phyloP scores from a whole-genome alignment of 495 filamentous ascomycete genomes.

The Penicillium silybi region DNA sequence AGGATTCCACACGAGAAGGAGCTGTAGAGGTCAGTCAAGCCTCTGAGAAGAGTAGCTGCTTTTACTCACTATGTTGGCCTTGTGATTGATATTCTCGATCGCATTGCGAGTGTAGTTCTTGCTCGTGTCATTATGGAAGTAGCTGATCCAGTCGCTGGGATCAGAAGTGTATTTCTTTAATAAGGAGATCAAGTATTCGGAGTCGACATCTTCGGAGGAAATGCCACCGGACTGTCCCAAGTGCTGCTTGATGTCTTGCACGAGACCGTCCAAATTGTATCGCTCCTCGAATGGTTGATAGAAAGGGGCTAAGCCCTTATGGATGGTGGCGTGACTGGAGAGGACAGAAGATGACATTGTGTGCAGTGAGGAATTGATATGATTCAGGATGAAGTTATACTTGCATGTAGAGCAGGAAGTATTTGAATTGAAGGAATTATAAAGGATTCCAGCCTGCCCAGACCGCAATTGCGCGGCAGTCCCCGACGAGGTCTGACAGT shows the following conservation, averaged over 20 bases:
- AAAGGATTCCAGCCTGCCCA: background rate
- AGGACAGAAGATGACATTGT: constrained; percentile 17
- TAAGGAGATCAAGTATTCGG: constrained; percentile 28
- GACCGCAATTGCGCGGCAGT: constrained; percentile 3
- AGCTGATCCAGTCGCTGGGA: constrained; percentile 31
- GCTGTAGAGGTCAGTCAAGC: constrained; percentile 34
- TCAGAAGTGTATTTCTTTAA: constrained; percentile 30
- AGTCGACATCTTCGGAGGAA: constrained; percentile 26
- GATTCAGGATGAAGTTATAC: background rate
- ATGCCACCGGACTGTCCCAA: constrained; percentile 28
- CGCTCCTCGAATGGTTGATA: constrained; percentile 19
- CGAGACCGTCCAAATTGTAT: constrained; percentile 25
- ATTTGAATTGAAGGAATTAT: background rate
- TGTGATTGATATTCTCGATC: constrained; percentile 36
- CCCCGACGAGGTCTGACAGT: constrained; percentile 12
- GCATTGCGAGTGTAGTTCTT: constrained; percentile 39
- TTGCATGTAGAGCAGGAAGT: background rate
- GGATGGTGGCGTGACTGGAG: constrained; percentile 6
- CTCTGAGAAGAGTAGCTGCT: too few relatives aligned
- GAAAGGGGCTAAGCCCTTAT: constrained; percentile 13
- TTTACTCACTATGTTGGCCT: constrained; percentile 31
- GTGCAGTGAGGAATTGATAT: background rate
- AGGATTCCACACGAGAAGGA: constrained; percentile 86
- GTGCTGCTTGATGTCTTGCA: constrained; percentile 29
- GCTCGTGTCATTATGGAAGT: constrained; percentile 31